Base-by-base conservation (phyloP, 1,139 yeast species). In the Blastobotrys serpentis region DNA sequence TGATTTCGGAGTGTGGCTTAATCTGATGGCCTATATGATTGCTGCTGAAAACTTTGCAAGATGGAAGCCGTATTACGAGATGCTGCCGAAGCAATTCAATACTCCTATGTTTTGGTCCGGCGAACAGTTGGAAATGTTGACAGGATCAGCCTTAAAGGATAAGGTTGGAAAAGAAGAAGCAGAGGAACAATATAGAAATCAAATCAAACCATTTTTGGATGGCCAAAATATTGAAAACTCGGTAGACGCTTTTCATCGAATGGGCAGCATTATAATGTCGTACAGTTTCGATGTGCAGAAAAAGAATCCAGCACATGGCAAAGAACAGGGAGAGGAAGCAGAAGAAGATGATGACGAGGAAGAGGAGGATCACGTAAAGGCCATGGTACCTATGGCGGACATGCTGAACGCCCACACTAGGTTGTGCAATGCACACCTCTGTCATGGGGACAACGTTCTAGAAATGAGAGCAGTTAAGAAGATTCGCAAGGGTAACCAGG, bases 321-420 rank as follows among this genome's bases (percentile, higher is more conserved):
- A 62, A 7, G 71, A n/a, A n/a, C n/a, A 64, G 11, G 65, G 61
- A 1, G 67, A 61, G 4, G 72, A 64, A n/a, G n/a, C n/a, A n/a
- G 68, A 63, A 1, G 68, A 61, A 8, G 65, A 58, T 13, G 70
- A 65, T 5, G 71, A 69, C 10, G 74, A 71, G 2, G 63, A 60
- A 40, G 67, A 64, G 5, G 82, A 76, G 47, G 72, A 73, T 2
- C 76, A 75, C 48, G 71, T 77, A 54, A 90, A 92, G 63, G 85
- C 95, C 0, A 85, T 92, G 95, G 89, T 89, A 4, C 96, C 98
- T 0, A 70, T 89, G 46, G 98, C 98, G 0, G 98, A 92, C 61
- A 82, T 87, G 22, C 70, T 92, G 52, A 92, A 92, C 61, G 90
- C 97, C 0, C 92, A 89, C 61, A 84, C 96, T 0, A 74, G 75